Base-by-base conservation (phyloP, 805 yeast species). In the Lipomyces yamadae region DNA sequence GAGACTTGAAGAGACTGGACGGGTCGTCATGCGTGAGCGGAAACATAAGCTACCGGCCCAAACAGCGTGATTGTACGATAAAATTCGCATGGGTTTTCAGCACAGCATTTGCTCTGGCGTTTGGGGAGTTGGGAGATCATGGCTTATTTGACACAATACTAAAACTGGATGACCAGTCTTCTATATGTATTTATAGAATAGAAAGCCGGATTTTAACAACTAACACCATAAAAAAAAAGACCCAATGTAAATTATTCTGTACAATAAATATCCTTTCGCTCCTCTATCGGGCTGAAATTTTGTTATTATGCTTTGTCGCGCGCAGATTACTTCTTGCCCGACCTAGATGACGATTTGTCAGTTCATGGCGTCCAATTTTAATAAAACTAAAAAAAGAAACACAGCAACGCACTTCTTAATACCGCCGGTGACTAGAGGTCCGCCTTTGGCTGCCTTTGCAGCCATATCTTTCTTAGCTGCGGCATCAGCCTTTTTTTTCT, bases 401-500 rank as follows among this genome's bases (percentile, higher is more conserved):
- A 5, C 8, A n/a, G n/a, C n/a, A n/a, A 70, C 76, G 58, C 60
- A 89, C 86, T 93, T 94, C 86, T 94, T 93, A 82, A 93, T 93
- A 68, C 98, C 98, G 62, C 97, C 97, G 70, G 96, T 93, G 63
- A 88, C 87, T 75, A 93, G 81, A 48, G 97, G 97, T 63, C 97
- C 97, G 72, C 97, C 97, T 76, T 90, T 86, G 74, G 90, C 82
- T 67, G 97, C 95, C 80, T 90, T 87, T 61, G 89, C 86, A 71
- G 94, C 92, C 88, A 94, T 84, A 63, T 90, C 96, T 81, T 93
- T 94, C 81, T 88, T 88, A 37, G 97, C 97, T 76, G 90, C 90
- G 73, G 94, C 97, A 70, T 91, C 98, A 65, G 96, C 97, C 79
- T 89, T 91, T 82, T 92, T 96, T 84, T 92, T 93, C 76, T 89